A percentile compares a stretch with the other conserved stretches of the same genome.
Conservation (phyloP, 2,329 filamentous ascomycete genomes). For the Cytospora piceicola region DNA sequence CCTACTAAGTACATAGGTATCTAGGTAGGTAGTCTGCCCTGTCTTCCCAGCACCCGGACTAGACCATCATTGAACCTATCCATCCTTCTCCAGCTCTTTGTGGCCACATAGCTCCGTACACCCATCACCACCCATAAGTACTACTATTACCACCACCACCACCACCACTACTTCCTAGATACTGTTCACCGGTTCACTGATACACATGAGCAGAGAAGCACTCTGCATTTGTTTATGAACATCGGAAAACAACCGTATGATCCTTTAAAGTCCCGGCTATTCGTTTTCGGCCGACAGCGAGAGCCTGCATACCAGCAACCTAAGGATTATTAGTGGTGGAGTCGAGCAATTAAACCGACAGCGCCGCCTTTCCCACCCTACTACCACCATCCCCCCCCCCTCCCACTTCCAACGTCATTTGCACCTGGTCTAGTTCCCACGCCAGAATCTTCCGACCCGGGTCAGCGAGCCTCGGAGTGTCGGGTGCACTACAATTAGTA, state of each 20-base stretch:
- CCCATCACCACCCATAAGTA: background rate
- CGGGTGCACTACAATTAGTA: conserved; percentile 8
- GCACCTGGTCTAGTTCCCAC: conserved; percentile 1
- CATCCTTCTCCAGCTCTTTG: background rate
- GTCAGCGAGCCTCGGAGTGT: conserved; percentile 3
- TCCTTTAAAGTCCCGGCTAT: background rate
- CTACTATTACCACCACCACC: too few relatives aligned
- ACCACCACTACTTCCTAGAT: background rate
- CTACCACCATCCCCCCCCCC: conserved; percentile 19
- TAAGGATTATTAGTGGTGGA: conserved; percentile 28
- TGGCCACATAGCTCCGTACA: background rate
- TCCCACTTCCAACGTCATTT: conserved; percentile 1
- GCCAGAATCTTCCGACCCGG: conserved; percentile 19
- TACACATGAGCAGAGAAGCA: background rate
- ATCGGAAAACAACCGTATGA: background rate
- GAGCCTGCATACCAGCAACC: conserved; percentile 14
- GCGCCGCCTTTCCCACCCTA: conserved; percentile 9
- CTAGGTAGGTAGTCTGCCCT: too few relatives aligned
- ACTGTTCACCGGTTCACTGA: background rate
- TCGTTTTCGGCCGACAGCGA: conserved; percentile 13
- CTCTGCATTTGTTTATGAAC: background rate
- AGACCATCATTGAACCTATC: background rate
- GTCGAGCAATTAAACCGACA: conserved; percentile 28
- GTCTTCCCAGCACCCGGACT: too few relatives aligned
- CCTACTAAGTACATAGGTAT: too few relatives aligned